Percentiles rank a stretch among this genome's conserved stretches.
These are phyloP conservation scores for Camelina hispida DNA, from an alignment of 345 rosid genomes.

Conservation along the genomic window DNA sequence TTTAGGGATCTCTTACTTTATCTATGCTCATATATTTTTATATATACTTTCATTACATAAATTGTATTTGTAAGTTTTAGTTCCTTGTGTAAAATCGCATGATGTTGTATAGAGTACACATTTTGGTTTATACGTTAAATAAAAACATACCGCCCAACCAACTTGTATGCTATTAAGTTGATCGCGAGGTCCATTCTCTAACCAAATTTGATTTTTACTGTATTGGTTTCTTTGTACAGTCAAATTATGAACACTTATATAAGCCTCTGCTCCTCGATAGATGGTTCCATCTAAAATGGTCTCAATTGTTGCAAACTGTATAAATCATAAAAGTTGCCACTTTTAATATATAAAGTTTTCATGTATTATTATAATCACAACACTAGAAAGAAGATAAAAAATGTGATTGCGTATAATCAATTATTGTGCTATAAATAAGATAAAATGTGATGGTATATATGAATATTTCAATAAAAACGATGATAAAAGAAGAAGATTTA, in stretches of 20 bases:
- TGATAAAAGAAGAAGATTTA: background rate
- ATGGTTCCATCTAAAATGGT: background rate
- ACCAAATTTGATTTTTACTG: constrained; percentile 31
- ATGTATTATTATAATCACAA: background rate
- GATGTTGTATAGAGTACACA: background rate
- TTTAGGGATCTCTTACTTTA: too few species aligned
- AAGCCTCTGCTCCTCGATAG: constrained; percentile 30
- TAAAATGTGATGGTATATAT: too few species aligned
- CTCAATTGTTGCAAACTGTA: constrained; percentile 30
- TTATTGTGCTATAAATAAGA: background rate
- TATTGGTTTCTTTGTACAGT: background rate
- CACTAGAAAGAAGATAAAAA: background rate
- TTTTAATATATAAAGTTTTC: background rate
- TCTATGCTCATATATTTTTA: too few species aligned
- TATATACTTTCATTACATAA: too few species aligned
- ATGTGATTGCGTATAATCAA: background rate
- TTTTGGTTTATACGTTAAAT: background rate
- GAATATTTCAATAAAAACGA: too few species aligned
- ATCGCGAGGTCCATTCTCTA: constrained; percentile 29
- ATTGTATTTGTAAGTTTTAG: too few species aligned
- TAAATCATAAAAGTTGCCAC: background rate
- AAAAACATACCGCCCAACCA: constrained; percentile 29
- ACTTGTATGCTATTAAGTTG: constrained; percentile 29
- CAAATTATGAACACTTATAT: constrained; percentile 22
- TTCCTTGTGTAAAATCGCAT: too few species aligned